phyloP scores from a whole-genome alignment of 768 basidiomycete genomes.

The Paxillus involutus region DNA sequence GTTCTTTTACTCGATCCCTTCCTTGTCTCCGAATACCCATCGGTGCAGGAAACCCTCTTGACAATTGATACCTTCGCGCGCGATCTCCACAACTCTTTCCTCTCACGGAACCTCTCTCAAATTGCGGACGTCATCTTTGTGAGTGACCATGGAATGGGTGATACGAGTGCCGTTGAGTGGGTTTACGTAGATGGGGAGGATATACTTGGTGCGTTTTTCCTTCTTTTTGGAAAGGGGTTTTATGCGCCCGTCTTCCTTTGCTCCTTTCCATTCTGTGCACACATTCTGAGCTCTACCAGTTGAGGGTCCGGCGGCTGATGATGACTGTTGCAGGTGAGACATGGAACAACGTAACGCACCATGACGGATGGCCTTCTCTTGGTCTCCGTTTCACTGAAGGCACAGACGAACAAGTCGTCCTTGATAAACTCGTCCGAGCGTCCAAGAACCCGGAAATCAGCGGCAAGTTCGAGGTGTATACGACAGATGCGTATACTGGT shows the following conservation, averaged over 20 bases:
- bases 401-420: slow-evolving; percentile 57
- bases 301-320: neutral
- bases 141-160: slow-evolving; percentile 90
- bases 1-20: neutral
- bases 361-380: slow-evolving; percentile 89
- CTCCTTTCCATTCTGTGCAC: neutral
- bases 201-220: slow-evolving; percentile 23
- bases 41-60: slow-evolving; percentile 55
- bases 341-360: slow-evolving; percentile 42
- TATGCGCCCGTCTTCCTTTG: too few species aligned
- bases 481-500: slow-evolving; percentile 22
- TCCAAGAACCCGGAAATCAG: slow-evolving; percentile 41
- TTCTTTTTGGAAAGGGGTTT: neutral
- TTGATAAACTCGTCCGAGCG: slow-evolving; percentile 53
- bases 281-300: neutral
- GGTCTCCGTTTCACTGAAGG: slow-evolving; percentile 71
- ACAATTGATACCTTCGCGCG: slow-evolving; percentile 75
- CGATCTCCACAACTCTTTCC: slow-evolving; percentile 61
- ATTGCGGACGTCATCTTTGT: slow-evolving; percentile 91
- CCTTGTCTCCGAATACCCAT: neutral
- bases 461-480: slow-evolving; percentile 63
- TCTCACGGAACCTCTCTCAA: slow-evolving; percentile 70
- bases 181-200: slow-evolving; percentile 67
- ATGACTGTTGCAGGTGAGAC: slow-evolving; percentile 15
- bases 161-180: slow-evolving; percentile 75